These are phyloP conservation scores for Cylindrotheca fusiformis DNA, from an alignment of 108 stramenopile species.

Conservation along the genomic window DNA sequence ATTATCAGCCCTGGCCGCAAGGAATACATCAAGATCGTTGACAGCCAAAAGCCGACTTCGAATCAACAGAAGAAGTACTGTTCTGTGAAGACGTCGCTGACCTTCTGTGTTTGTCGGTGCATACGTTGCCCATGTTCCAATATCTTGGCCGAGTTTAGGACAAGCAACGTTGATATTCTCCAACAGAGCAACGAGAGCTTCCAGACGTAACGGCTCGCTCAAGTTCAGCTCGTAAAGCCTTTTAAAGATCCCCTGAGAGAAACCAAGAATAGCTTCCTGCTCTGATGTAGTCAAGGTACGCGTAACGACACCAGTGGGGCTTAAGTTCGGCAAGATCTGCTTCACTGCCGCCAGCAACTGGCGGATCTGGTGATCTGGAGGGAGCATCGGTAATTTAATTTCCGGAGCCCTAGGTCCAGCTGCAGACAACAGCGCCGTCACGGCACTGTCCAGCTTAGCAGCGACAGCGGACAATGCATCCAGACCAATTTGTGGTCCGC, in stretches of 20 bases:
- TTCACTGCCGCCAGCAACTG: slow-evolving; percentile 84
- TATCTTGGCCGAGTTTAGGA: slow-evolving; percentile 82
- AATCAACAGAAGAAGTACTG: slow-evolving; percentile 86
- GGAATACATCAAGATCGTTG: slow-evolving; percentile 80
- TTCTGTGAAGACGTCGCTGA: slow-evolving; percentile 88
- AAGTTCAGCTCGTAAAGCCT: slow-evolving; percentile 91
- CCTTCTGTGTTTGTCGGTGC: slow-evolving; percentile 85
- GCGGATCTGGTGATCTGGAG: slow-evolving; percentile 89
- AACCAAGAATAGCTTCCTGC: slow-evolving; percentile 86
- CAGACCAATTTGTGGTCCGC: slow-evolving; percentile 34
- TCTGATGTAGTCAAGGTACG: slow-evolving; percentile 54
- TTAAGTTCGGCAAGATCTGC: slow-evolving; percentile 60
- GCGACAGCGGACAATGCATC: slow-evolving; percentile 72
- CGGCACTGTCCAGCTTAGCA: slow-evolving; percentile 74
- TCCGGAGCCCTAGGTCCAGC: slow-evolving; percentile 85
- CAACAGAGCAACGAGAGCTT: slow-evolving; percentile 83
- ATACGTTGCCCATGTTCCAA: slow-evolving; percentile 91
- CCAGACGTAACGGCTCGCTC: slow-evolving; percentile 83
- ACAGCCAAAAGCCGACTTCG: slow-evolving; percentile 78
- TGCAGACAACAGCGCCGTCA: slow-evolving; percentile 65
- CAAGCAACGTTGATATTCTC: slow-evolving; percentile 82
- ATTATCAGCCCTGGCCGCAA: slow-evolving; percentile 80
- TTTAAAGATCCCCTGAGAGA: slow-evolving; percentile 96
- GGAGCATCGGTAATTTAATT: slow-evolving; percentile 85
- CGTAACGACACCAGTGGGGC: slow-evolving; percentile 38